Conservation (phyloP, 768 basidiomycete species). For the Phlebiopsis gigantea region DNA sequence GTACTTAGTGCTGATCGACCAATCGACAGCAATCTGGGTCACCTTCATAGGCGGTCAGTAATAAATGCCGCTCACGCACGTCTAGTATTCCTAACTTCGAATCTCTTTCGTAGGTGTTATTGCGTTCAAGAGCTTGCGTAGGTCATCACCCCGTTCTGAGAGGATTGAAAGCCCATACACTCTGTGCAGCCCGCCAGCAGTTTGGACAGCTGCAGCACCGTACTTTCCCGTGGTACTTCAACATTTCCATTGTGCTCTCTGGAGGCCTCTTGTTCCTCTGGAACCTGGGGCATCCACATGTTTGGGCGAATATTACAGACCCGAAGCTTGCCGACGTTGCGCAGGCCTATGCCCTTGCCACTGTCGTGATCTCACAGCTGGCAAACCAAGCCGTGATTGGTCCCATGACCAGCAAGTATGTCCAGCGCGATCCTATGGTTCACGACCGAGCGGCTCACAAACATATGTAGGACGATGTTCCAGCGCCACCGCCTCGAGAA, state of each 20-base stretch:
- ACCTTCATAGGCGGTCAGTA: constrained; percentile 55
- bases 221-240: constrained; percentile 73
- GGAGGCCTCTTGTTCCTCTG: constrained; percentile 51
- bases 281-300: constrained; percentile 53
- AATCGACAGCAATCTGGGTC: constrained; percentile 45
- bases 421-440: constrained; percentile 1
- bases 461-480: constrained; percentile 59
- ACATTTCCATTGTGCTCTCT: constrained; percentile 49
- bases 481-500: constrained; percentile 69
- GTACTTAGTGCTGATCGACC: not conserved
- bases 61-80: too few species aligned
- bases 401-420: constrained; percentile 65
- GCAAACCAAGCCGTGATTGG: constrained; percentile 68
- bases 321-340: constrained; percentile 56
- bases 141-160: constrained; percentile 22
- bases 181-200: constrained; percentile 52
- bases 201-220: constrained; percentile 72
- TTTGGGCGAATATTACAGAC: constrained; percentile 39
- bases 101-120: constrained; percentile 35
- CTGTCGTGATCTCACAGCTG: constrained; percentile 43
- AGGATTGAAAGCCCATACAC: not conserved
- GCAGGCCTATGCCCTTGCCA: constrained; percentile 54
- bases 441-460: not conserved
- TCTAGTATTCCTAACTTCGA: too few species aligned
- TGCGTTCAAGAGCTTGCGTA: constrained; percentile 54